These are phyloP conservation scores for Zasmidium cellare DNA, from an alignment of 2,329 filamentous ascomycete genomes.

Conservation along the genomic window DNA sequence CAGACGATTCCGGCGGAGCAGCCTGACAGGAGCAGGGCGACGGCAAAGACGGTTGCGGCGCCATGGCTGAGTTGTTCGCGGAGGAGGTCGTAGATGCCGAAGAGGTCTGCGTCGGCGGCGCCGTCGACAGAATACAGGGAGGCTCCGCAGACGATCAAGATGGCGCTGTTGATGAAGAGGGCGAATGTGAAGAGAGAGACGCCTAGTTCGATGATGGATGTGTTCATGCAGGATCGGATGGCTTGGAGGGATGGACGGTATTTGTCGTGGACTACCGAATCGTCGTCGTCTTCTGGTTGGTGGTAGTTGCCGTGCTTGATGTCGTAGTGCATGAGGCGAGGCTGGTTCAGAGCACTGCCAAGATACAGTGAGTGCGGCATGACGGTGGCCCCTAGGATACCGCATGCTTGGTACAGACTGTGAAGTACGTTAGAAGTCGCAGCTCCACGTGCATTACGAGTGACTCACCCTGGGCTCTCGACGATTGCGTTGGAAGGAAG, in stretches of 20 bases:
- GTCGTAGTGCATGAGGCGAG: constrained; percentile 65
- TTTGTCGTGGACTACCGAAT: constrained; percentile 21
- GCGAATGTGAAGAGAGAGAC: constrained; percentile 44
- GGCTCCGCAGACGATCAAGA: constrained; percentile 62
- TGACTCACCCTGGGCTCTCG: constrained; percentile 53
- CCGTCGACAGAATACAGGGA: constrained; percentile 62
- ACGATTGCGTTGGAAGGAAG: constrained; percentile 62
- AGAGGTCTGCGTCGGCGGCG: constrained; percentile 74
- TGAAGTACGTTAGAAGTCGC: constrained; percentile 18
- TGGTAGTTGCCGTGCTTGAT: constrained; percentile 56
- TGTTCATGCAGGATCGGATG: constrained; percentile 41
- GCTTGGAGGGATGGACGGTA: constrained; percentile 42
- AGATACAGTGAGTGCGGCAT: constrained; percentile 71
- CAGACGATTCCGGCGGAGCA: constrained; percentile 82
- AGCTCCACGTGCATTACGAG: neutral
- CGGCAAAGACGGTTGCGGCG: constrained; percentile 80
- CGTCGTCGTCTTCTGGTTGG: constrained; percentile 19
- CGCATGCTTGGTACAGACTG: constrained; percentile 67
- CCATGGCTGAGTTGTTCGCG: constrained; percentile 67
- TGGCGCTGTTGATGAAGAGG: constrained; percentile 45
- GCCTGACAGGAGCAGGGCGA: constrained; percentile 77
- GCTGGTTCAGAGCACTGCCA: constrained; percentile 68
- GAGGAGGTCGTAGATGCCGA: constrained; percentile 76
- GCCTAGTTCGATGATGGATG: constrained; percentile 41
- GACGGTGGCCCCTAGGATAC: constrained; percentile 74